Conservation (phyloP, 768 basidiomycete species). For the Peribolospora kevripleyi region DNA sequence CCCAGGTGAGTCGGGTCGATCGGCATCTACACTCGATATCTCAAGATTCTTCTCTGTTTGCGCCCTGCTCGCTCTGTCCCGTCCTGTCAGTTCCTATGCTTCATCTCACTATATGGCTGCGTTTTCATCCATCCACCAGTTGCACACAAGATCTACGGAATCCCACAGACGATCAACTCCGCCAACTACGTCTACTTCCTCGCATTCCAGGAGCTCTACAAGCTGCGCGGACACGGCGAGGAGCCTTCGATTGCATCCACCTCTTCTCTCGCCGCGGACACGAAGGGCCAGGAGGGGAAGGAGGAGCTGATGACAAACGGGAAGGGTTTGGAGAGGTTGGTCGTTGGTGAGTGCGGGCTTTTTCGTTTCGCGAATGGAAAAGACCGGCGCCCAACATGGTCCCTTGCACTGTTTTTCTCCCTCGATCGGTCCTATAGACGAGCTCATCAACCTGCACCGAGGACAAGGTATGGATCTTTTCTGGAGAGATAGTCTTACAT, state of each 20-base stretch:
- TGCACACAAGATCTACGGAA: constrained; percentile 83
- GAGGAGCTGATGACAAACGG: constrained; percentile 5
- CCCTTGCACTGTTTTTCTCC: constrained; percentile 17
- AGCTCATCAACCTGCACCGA: constrained; percentile 65
- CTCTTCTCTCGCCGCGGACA: not conserved
- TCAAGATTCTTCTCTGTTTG: not conserved
- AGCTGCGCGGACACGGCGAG: constrained; percentile 22
- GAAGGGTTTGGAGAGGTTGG: constrained; percentile 33
- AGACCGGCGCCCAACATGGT: not conserved
- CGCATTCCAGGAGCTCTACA: constrained; percentile 62
- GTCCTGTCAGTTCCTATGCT: not conserved
- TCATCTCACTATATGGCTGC: not conserved
- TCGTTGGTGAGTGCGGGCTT: constrained; percentile 34
- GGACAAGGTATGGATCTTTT: constrained; percentile 86
- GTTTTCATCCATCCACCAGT: constrained; percentile 25
- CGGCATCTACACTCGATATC: not conserved
- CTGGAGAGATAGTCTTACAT: constrained; percentile 74
- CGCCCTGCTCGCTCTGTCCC: not conserved
- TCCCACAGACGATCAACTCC: constrained; percentile 89
- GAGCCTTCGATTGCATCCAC: not conserved
- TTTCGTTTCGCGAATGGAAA: not conserved
- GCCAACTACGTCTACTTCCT: constrained; percentile 95
- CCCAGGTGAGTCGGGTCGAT: constrained; percentile 31
- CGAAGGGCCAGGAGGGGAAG: not conserved
- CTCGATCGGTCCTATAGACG: constrained; percentile 22